Conservation (phyloP, 2,329 filamentous ascomycete genomes). For the Alternaria sp. region DNA sequence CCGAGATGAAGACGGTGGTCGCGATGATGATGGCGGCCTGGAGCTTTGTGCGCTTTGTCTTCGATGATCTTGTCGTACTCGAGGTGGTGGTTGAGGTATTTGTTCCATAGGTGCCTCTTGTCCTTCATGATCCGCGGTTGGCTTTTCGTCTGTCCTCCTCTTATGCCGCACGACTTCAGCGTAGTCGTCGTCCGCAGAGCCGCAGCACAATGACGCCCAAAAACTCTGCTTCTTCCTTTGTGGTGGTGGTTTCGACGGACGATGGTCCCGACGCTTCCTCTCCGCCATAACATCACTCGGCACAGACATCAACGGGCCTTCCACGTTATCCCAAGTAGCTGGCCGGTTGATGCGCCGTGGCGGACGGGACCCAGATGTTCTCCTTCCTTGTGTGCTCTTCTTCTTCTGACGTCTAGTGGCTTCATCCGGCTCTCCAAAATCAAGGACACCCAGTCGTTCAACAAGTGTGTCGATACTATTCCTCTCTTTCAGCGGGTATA, state of each 20-base stretch:
- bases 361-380: conserved; percentile 25
- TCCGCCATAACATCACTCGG: conserved; percentile 50
- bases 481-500: conserved; percentile 68
- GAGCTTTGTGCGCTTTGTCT: conserved; percentile 8
- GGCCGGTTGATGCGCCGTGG: conserved; percentile 47
- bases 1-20: conserved; percentile 13
- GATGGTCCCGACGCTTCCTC: conserved; percentile 29
- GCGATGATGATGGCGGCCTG: conserved; percentile 4
- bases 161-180: conserved; percentile 53
- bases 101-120: conserved; percentile 22
- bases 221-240: conserved; percentile 48
- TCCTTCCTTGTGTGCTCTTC: conserved; percentile 28
- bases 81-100: conserved; percentile 21
- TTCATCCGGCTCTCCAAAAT: conserved; percentile 60
- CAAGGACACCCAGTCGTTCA: conserved; percentile 78
- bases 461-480: conserved; percentile 88
- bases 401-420: conserved; percentile 48
- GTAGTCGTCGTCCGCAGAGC: conserved; percentile 45
- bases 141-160: conserved; percentile 32
- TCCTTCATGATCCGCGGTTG: conserved; percentile 12
- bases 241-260: conserved; percentile 25
- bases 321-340: conserved; percentile 55
- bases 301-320: conserved; percentile 56
- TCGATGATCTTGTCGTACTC: conserved; percentile 11
- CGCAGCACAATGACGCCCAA: conserved; percentile 56